phyloP scores from a whole-genome alignment of 768 basidiomycete species.

The Auricularia auricula-judae region DNA sequence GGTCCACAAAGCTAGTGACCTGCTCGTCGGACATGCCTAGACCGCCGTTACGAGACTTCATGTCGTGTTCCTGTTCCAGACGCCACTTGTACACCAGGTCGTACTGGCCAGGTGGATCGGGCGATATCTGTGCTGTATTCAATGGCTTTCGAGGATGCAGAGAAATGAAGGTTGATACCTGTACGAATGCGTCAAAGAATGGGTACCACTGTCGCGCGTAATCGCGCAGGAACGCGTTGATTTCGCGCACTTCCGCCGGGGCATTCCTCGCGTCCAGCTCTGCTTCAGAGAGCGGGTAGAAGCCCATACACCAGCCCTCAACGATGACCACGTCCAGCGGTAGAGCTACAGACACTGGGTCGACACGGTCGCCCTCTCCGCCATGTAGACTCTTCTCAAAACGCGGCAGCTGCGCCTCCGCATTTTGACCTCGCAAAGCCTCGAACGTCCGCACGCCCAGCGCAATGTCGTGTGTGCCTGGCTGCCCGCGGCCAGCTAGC shows the following conservation, averaged over 20 bases:
- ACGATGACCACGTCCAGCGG: constrained; percentile 75
- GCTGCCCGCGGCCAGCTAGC: constrained; percentile 77
- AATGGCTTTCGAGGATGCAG: too few relatives aligned
- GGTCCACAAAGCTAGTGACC: constrained; percentile 75
- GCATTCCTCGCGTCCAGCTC: constrained; percentile 32
- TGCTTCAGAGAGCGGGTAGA: constrained; percentile 45
- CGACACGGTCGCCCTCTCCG: constrained; percentile 77
- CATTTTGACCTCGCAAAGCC: not conserved
- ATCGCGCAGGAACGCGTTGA: constrained; percentile 31
- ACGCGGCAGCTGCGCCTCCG: constrained; percentile 46
- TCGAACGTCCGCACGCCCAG: constrained; percentile 47
- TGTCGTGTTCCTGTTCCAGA: constrained; percentile 76
- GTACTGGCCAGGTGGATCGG: constrained; percentile 15
- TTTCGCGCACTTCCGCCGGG: constrained; percentile 10
- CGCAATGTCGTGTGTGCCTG: constrained; percentile 79
- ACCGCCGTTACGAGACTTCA: constrained; percentile 80
- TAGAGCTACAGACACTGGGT: constrained; percentile 33
- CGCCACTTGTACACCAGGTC: constrained; percentile 78
- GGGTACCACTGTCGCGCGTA: constrained; percentile 59
- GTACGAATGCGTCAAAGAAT: constrained; percentile 62
- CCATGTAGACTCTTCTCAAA: constrained; percentile 79
- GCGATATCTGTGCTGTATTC: constrained; percentile 20
- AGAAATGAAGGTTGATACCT: constrained; percentile 32
- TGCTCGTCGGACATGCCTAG: constrained; percentile 80
- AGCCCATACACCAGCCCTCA: constrained; percentile 96